Base-by-base conservation (phyloP, 768 basidiomycete species). In the Lanmaoa pseudosensibilis region DNA sequence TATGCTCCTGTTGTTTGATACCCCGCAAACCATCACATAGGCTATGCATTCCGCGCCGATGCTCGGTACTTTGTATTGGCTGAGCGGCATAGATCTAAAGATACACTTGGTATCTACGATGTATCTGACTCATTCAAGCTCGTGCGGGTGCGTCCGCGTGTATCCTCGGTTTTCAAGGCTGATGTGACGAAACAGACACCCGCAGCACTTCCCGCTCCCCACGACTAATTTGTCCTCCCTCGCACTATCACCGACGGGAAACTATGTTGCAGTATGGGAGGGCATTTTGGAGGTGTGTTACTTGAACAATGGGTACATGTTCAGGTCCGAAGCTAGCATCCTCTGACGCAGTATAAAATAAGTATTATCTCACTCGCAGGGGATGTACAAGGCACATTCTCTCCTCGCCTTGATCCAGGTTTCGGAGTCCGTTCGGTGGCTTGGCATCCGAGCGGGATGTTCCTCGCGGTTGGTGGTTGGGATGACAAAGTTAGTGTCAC, bases 61-160 rank as follows among this genome's bases (percentile, higher is more conserved):
- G 87, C 87, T 3, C 84, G 86, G 13, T 94, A 94, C 70, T 87
- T 96, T 63, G 75, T 93, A 23, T 74, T 96, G 6, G 93, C 89
- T 5, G 94, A 97, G 68, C 81, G 92, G 21, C 94, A 96, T 69
- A 88, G 88, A 62, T 94, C 92, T 2, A 94, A 88, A 70, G 94
- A 96, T 65, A 88, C 87, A 0, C 68, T 94, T 0, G 92, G 92
- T 23, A 75, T 97, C 5, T 97, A 98, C 68, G 93, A 96, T 65
- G 77, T 83, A 4, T 63, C 77, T 3, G 82, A 88, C 52, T 76
- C 80, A 1, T 94, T 86, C 73, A 87, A 84, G 62, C 77, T 92
- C 21, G 82, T 87, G 50, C 80, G 89, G 62, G 92, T 92, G 72
- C 32, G 56, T 55, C 46, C 7, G 15, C 18, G 25, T 32, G 11